A percentile compares a stretch with the other conserved stretches of the same genome.
phyloP scores from a whole-genome alignment of 108 stramenopile genomes.

The Cyclotella baltica region DNA sequence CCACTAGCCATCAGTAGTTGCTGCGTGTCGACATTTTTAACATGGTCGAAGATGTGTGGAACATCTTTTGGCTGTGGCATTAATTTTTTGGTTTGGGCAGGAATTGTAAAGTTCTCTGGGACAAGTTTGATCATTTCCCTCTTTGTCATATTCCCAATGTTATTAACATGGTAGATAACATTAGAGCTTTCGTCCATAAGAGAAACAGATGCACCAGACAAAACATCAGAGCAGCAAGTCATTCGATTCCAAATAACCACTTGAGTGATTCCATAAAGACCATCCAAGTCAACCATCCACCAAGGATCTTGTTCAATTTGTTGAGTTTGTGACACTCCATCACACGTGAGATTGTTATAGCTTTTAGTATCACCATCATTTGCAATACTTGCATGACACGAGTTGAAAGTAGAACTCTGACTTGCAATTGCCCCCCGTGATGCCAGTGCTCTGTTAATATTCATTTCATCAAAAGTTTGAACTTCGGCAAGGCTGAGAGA shows the following conservation, averaged over 20 bases:
- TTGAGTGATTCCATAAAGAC: background rate
- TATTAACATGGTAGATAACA: background rate
- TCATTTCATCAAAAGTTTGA: background rate
- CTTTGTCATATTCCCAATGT: background rate
- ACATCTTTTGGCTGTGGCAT: too few species aligned
- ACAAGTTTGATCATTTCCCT: background rate
- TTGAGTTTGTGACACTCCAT: background rate
- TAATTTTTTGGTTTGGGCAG: too few species aligned
- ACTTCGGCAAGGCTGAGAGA: background rate
- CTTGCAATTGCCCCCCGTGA: background rate
- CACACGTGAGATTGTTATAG: background rate
- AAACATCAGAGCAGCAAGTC: background rate
- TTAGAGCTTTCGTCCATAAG: background rate
- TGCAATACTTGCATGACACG: background rate
- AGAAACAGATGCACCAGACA: background rate
- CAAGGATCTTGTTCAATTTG: background rate
- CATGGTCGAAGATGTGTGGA: too few species aligned
- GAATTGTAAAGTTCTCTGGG: too few species aligned
- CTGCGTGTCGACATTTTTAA: too few species aligned
- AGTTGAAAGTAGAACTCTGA: background rate
- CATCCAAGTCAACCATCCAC: background rate
- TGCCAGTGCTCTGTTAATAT: background rate
- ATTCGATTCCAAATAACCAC: background rate
- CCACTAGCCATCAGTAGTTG: too few species aligned
- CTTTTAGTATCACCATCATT: background rate